A percentile compares a stretch with the other conserved stretches of the same genome.
phyloP scores from a whole-genome alignment of 345 rosid genomes.

The Eucalyptus regnans region DNA sequence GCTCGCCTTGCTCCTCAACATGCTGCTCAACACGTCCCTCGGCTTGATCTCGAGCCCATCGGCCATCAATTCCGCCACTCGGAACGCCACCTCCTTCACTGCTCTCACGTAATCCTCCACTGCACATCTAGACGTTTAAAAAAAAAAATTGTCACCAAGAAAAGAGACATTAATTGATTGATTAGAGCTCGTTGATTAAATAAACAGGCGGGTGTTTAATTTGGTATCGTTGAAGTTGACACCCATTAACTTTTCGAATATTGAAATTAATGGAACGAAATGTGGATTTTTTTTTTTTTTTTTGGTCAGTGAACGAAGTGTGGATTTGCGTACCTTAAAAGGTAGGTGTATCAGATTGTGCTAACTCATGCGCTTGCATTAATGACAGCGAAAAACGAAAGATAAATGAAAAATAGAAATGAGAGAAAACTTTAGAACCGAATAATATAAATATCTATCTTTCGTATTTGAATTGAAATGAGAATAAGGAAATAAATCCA shows the following conservation, averaged over 20 bases:
- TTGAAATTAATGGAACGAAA: not conserved
- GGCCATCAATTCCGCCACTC: conserved; percentile 13
- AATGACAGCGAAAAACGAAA: not conserved
- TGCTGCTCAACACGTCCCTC: conserved; percentile 7
- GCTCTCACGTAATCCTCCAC: conserved; percentile 17
- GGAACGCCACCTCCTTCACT: conserved; percentile 13
- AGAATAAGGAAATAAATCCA: not conserved
- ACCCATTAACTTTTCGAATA: not conserved
- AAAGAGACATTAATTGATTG: not conserved
- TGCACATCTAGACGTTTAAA: not conserved
- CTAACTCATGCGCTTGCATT: not conserved
- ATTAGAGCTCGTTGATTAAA: not conserved
- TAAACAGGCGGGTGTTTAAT: not conserved
- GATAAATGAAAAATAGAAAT: not conserved
- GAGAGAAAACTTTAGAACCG: not conserved
- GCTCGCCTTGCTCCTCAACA: conserved; percentile 17
- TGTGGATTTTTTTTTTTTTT: not conserved
- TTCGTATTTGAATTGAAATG: not conserved
- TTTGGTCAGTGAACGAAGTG: not conserved
- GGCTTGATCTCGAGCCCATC: conserved; percentile 17
- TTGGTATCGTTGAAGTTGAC: not conserved
- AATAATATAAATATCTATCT: not conserved
- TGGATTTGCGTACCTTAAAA: not conserved
- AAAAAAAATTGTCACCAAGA: not conserved
- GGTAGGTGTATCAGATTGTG: not conserved